Conservation (phyloP, 2,329 filamentous ascomycete species). For the Calonectria pseudoturangicola region DNA sequence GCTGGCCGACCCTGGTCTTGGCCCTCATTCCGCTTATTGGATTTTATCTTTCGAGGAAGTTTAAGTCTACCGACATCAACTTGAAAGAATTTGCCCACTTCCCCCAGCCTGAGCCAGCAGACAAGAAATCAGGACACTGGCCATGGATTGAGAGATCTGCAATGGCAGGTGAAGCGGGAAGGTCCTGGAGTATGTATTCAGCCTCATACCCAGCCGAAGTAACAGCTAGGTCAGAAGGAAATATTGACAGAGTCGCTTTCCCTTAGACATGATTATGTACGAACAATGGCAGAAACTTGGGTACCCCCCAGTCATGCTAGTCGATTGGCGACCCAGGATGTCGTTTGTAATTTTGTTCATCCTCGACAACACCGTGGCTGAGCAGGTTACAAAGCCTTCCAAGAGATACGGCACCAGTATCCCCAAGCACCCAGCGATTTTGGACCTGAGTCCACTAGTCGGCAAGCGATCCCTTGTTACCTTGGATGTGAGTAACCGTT, state of each 20-base stretch:
- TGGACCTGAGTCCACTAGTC: constrained; percentile 4
- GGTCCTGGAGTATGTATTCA: constrained; percentile 18
- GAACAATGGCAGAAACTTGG: constrained; percentile 14
- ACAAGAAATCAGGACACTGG: constrained; percentile 16
- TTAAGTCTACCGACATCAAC: background rate
- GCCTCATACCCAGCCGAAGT: background rate
- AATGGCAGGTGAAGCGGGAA: background rate
- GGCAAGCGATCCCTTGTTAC: constrained; percentile 12
- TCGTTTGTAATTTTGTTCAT: constrained; percentile 21
- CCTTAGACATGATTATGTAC: constrained; percentile 16
- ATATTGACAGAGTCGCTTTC: background rate
- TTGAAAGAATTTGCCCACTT: constrained; percentile 11
- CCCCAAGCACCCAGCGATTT: constrained; percentile 10
- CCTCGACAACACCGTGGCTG: constrained; percentile 10
- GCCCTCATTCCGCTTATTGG: constrained; percentile 1
- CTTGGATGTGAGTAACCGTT: background rate
- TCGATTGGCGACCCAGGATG: constrained; percentile 10
- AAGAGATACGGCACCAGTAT: constrained; percentile 18
- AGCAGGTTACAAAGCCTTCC: constrained; percentile 15
- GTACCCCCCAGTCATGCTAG: constrained; percentile 2
- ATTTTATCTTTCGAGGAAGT: background rate
- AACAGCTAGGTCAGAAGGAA: background rate
- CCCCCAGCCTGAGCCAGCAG: constrained; percentile 5
- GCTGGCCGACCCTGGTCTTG: constrained; percentile 10
- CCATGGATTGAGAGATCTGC: constrained; percentile 21